These are phyloP conservation scores for Aspergillus hortae DNA, from an alignment of 2,329 filamentous ascomycete species.

Conservation along the genomic window DNA sequence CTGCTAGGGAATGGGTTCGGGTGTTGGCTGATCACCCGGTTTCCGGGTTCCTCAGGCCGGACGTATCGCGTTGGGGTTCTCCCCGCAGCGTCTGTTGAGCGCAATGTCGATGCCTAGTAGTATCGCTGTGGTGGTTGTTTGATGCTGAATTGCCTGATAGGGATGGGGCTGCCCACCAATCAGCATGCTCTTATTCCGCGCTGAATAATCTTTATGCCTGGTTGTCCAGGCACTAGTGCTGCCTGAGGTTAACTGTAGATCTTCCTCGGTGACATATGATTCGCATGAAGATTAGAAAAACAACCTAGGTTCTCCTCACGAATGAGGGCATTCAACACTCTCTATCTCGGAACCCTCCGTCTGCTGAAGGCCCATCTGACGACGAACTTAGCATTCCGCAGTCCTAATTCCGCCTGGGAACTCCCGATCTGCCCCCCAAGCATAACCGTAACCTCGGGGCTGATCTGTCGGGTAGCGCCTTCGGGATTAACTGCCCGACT, in stretches of 20 bases:
- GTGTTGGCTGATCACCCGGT: no score
- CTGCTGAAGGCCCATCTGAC: not conserved
- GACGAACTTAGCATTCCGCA: no score
- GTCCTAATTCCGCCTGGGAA: conserved; percentile 7
- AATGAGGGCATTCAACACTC: not conserved
- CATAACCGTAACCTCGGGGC: conserved; percentile 24
- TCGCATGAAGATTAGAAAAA: not conserved
- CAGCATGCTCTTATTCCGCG: not conserved
- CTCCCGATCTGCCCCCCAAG: not conserved
- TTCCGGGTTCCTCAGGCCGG: no score
- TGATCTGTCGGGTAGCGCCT: conserved; percentile 18
- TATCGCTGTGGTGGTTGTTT: not conserved
- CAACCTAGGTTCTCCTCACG: not conserved
- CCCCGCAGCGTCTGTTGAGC: no score
- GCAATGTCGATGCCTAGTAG: not conserved
- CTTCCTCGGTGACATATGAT: not conserved
- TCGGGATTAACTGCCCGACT: conserved; percentile 19
- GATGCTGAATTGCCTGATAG: not conserved
- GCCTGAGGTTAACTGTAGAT: no score
- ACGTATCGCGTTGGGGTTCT: not conserved
- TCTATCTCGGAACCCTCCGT: not conserved
- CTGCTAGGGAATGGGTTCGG: no score
- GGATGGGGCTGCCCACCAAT: not conserved
- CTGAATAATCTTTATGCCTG: not conserved
- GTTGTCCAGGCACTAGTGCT: not conserved